phyloP scores from a whole-genome alignment of 495 filamentous ascomycete genomes.

The Hypoxylon rickii region DNA sequence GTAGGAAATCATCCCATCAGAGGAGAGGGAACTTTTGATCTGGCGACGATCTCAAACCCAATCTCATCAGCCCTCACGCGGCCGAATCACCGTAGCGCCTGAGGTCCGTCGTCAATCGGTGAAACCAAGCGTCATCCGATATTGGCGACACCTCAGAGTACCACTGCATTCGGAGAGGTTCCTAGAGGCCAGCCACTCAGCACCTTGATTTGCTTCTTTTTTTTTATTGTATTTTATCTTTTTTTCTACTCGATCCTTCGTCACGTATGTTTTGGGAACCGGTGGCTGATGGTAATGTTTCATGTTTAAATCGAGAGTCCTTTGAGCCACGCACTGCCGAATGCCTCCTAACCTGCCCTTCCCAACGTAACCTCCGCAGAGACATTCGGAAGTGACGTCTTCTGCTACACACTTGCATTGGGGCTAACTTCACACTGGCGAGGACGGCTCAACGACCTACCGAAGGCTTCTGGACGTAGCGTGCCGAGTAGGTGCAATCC shows the following conservation, averaged over 20 bases:
- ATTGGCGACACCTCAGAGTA: conserved; percentile 23
- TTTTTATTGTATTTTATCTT: no score
- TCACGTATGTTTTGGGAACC: no score
- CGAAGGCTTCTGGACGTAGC: conserved; percentile 4
- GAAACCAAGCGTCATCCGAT: conserved; percentile 33
- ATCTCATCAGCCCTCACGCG: conserved; percentile 21
- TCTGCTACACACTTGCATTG: conserved; percentile 5
- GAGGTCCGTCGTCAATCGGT: conserved; percentile 24
- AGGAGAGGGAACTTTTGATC: conserved; percentile 3
- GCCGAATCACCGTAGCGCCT: conserved; percentile 24
- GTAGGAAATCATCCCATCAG: conserved; percentile 11
- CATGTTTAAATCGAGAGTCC: conserved; percentile 35
- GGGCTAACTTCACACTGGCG: not conserved
- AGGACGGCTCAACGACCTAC: conserved; percentile 13
- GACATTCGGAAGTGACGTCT: conserved; percentile 33
- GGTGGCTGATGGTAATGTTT: conserved; percentile 37
- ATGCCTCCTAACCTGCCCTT: not conserved
- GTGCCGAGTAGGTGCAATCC: no score
- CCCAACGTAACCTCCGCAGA: conserved; percentile 29
- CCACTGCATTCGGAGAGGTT: conserved; percentile 29
- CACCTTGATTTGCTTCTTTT: not conserved
- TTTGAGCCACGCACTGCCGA: conserved; percentile 21
- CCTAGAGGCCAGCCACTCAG: conserved; percentile 18
- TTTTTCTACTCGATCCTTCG: no score
- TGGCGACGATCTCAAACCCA: conserved; percentile 30